A percentile compares a stretch with the other conserved stretches of the same genome.
These are phyloP conservation scores for Cryptococcus sp. DNA, from an alignment of 1,284 basidiomycete species.

Conservation along the genomic window DNA sequence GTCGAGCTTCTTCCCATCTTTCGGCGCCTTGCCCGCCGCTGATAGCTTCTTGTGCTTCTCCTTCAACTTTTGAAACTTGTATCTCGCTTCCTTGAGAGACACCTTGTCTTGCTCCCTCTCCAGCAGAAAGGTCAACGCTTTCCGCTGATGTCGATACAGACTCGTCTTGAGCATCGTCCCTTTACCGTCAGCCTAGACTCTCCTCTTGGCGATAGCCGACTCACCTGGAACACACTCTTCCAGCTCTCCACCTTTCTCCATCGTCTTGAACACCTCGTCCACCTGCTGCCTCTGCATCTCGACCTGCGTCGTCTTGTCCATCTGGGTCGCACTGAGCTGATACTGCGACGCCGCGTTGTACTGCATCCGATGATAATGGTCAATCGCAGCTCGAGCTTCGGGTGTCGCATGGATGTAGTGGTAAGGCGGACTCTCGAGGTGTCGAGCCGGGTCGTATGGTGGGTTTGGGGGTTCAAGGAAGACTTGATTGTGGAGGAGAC, in stretches of 20 bases:
- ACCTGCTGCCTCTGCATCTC: slow-evolving; percentile 91
- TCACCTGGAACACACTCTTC: slow-evolving; percentile 74
- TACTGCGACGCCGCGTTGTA: background rate
- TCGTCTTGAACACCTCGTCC: slow-evolving; percentile 83
- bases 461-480: slow-evolving; percentile 71
- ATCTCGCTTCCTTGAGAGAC: slow-evolving; percentile 36
- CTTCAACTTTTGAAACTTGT: slow-evolving; percentile 24
- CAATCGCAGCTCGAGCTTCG: slow-evolving; percentile 14
- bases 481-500: slow-evolving; percentile 62
- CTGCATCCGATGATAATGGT: slow-evolving; percentile 9
- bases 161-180: slow-evolving; percentile 77
- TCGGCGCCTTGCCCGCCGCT: slow-evolving; percentile 9
- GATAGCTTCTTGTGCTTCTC: slow-evolving; percentile 21
- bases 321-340: slow-evolving; percentile 9
- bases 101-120: slow-evolving; percentile 64
- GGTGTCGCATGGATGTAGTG: slow-evolving; percentile 65
- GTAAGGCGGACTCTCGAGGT: slow-evolving; percentile 61
- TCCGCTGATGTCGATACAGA: slow-evolving; percentile 96
- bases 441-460: slow-evolving; percentile 54
- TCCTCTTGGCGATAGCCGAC: too few species aligned
- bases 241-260: slow-evolving; percentile 81
- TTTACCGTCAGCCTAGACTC: slow-evolving; percentile 38
- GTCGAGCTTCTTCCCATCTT: slow-evolving; percentile 9
- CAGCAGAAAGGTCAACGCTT: slow-evolving; percentile 92
- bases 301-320: slow-evolving; percentile 67